These are phyloP conservation scores for Hypomyces rosellus DNA, from an alignment of 2,329 filamentous ascomycete genomes.

Conservation along the genomic window DNA sequence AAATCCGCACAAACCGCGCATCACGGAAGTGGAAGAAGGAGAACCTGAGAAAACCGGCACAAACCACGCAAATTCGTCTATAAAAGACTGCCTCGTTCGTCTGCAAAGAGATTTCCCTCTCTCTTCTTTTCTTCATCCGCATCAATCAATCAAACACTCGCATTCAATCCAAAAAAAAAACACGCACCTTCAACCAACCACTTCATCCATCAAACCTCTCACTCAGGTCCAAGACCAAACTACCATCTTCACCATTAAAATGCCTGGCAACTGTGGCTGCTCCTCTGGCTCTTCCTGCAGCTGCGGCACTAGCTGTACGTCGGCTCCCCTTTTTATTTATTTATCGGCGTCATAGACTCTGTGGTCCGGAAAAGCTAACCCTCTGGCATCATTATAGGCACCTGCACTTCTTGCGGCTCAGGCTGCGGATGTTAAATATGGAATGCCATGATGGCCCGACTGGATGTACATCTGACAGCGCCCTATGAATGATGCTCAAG, in stretches of 20 bases:
- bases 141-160: not conserved
- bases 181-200: not conserved
- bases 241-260: conserved; percentile 20
- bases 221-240: no score
- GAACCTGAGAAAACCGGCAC: not conserved
- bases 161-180: not conserved
- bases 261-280: conserved; percentile 33
- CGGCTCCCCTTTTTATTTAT: no score
- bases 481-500: no score
- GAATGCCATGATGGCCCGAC: no score
- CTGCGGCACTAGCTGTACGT: conserved; percentile 32
- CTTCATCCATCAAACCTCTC: not conserved
- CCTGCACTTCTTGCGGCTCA: conserved; percentile 24
- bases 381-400: conserved; percentile 17
- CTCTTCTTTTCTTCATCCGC: not conserved
- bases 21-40: not conserved
- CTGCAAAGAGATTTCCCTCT: not conserved
- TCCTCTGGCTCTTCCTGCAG: conserved; percentile 28
- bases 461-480: no score
- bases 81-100: conserved; percentile 2
- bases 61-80: conserved; percentile 6
- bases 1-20: conserved; percentile 12
- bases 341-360: not conserved
- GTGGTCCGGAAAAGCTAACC: conserved; percentile 13
- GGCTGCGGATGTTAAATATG: no score